These are phyloP conservation scores for Fibroporia radiculosa DNA, from an alignment of 768 basidiomycete genomes.

Conservation along the genomic window DNA sequence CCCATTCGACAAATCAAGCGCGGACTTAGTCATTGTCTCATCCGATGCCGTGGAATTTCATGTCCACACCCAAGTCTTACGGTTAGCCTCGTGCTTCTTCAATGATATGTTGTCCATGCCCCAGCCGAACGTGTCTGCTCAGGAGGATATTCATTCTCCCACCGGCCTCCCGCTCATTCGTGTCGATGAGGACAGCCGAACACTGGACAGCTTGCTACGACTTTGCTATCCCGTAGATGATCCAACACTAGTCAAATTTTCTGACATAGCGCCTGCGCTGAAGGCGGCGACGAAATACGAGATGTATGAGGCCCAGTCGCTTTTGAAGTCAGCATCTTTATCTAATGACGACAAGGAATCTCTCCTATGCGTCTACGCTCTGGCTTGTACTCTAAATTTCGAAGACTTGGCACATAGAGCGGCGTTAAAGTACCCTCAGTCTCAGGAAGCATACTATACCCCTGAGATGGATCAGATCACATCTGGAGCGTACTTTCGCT, in stretches of 20 bases:
- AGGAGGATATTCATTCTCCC: conserved; percentile 5
- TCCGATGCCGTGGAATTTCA: conserved; percentile 13
- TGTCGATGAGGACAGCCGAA: conserved; percentile 9
- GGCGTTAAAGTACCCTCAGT: too few species aligned
- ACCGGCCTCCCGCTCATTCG: conserved; percentile 10
- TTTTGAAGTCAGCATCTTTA: too few species aligned
- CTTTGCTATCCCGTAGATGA: conserved; percentile 12
- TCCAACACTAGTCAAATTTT: conserved; percentile 2
- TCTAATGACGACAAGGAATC: background rate
- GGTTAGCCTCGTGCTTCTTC: conserved; percentile 12
- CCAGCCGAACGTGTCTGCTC: conserved; percentile 9
- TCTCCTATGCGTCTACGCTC: background rate
- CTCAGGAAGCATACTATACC: too few species aligned
- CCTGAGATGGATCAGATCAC: too few species aligned
- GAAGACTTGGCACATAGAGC: conserved; percentile 1
- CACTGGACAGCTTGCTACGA: conserved; percentile 10
- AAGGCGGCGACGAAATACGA: conserved; percentile 14
- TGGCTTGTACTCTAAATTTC: conserved; percentile 1
- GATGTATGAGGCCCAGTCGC: conserved; percentile 5
- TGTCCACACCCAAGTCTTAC: conserved; percentile 10
- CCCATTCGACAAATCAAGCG: conserved; percentile 13
- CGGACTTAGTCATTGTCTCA: conserved; percentile 11
- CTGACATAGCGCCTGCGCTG: conserved; percentile 8
- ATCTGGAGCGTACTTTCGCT: too few species aligned
- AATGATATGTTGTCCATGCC: conserved; percentile 16